Evolutionary conservation across 495 filamentous ascomycete genomes (phyloP), one percentile per base, ranked within the genome.

Genomic region (Podospora pseudocomata): DNA sequence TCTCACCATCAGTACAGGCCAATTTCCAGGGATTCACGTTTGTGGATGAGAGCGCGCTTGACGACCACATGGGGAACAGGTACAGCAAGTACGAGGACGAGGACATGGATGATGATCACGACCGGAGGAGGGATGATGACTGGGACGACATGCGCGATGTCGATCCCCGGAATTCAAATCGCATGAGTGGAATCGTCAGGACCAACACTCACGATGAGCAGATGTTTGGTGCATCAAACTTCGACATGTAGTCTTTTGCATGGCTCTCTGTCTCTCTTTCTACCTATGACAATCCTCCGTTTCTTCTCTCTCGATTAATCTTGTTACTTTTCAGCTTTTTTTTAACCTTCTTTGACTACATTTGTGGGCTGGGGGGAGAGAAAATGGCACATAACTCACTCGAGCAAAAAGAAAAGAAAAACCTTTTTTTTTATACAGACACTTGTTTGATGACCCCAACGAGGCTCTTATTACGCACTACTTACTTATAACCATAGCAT

Each of bases 1-100:
- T 99, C 18, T 96, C 92, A 2, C 95, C 96, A 2, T 92, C 92
- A 15, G 93, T 97, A 82, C 95, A 99, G 76, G 95, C 94, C 65
- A 97, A 97, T 74, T 99, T 99, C 84, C 91, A 94, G 71, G 95
- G 95, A 28, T 99, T 99, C 78, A 99, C 95, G 0, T 99, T 96
- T 75, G 96, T 98, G 5, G 96, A 98, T 73, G 96, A 99, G 79
- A 97, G 92, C 74, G 90, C 92, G 23, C 92, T 99, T 66, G 93
- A 98, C 58, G 92, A 96, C 57, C 91, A 97, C 68, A 92, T 96
- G 80, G 84, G 83, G 69, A 84, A 80, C 63, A 78, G 87, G 56
- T 88, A 88, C 44, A 68, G 81, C 60, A 91, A 91, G 49, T 91
- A 93, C 34, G 91, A 94, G 76, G 81, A 84, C 60, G 80, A 84